Evolutionary conservation across 108 stramenopile genomes (phyloP).

Genomic region (Fistulifera pelliculosa): DNA sequence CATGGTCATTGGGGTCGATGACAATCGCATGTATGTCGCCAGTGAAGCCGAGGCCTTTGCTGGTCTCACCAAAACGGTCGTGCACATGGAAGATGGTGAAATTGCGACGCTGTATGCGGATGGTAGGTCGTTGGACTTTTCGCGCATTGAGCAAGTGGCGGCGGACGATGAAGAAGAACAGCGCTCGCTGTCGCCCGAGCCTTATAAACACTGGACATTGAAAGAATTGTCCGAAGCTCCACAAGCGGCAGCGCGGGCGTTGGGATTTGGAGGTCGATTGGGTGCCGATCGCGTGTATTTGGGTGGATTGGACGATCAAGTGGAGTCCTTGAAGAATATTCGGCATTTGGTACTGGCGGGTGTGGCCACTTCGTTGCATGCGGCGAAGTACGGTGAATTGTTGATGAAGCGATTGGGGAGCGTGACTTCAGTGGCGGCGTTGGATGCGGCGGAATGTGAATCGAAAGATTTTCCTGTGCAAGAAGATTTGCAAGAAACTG

Average conservation of each 20-base stretch:
- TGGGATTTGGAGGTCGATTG: slow-evolving; percentile 85
- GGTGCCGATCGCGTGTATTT: slow-evolving; percentile 57
- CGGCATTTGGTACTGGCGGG: slow-evolving; percentile 82
- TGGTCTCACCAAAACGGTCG: slow-evolving; percentile 95
- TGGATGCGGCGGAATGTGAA: slow-evolving; percentile 91
- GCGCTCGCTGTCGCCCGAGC: slow-evolving; percentile 80
- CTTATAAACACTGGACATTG: slow-evolving; percentile 94
- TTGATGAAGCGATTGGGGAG: slow-evolving; percentile 93
- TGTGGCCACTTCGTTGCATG: slow-evolving; percentile 93
- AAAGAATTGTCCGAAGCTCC: slow-evolving; percentile 90
- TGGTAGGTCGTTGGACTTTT: slow-evolving; percentile 84
- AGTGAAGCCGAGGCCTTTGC: slow-evolving; percentile 97
- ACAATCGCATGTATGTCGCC: slow-evolving; percentile 90
- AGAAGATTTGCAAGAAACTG: slow-evolving; percentile 37
- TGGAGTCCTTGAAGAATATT: slow-evolving; percentile 53
- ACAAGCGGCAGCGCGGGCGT: slow-evolving; percentile 88
- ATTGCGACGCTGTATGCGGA: slow-evolving; percentile 91
- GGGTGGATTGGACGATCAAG: slow-evolving; percentile 81
- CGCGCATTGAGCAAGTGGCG: slow-evolving; percentile 80
- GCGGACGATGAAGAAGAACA: slow-evolving; percentile 76
- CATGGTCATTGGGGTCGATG: slow-evolving; percentile 91
- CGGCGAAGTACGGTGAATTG: slow-evolving; percentile 90
- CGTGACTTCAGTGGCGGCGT: slow-evolving; percentile 75
- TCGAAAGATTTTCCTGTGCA: slow-evolving; percentile 68
- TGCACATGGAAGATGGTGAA: slow-evolving; percentile 98